Percentiles rank a stretch among this genome's conserved stretches.
These are phyloP conservation scores for Globisporangium cederbergense DNA, from an alignment of 352 stramenopile species.

Conservation along the genomic window DNA sequence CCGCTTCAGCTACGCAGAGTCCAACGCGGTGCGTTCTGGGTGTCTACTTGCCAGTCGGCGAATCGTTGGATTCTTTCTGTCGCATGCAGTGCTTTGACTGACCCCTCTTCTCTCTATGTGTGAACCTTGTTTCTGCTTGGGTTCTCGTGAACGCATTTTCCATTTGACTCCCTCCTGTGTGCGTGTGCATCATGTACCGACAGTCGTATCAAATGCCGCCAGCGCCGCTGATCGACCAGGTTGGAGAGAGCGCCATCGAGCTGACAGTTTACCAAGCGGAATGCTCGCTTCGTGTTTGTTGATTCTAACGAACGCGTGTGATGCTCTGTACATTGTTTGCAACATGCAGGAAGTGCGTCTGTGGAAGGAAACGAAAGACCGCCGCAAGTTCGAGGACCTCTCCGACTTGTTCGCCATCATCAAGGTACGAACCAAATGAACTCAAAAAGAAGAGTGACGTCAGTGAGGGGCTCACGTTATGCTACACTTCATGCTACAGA, in stretches of 20 bases:
- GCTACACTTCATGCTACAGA: conserved; percentile 26
- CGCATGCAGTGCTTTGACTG: not conserved
- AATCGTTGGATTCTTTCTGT: conserved; percentile 3
- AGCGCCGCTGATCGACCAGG: conserved; percentile 28
- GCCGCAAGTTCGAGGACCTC: conserved; percentile 86
- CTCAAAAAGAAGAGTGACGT: not conserved
- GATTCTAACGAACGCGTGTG: not conserved
- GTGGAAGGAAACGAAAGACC: conserved; percentile 80
- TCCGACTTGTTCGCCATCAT: conserved; percentile 96
- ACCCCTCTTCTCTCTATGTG: not conserved
- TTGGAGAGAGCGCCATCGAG: conserved; percentile 10
- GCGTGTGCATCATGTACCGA: not conserved
- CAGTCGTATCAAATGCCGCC: conserved; percentile 26
- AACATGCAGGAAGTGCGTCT: conserved; percentile 65
- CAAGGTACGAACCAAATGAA: conserved; percentile 48
- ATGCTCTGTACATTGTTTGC: not conserved
- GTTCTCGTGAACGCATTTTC: not conserved
- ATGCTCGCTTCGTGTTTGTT: not conserved
- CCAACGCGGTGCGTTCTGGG: conserved; percentile 9
- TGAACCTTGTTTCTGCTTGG: not conserved
- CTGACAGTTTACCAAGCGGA: not conserved
- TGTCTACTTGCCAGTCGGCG: not conserved
- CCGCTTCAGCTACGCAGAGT: conserved; percentile 10
- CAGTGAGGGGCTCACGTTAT: not conserved
- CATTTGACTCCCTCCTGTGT: not conserved